Evolutionary conservation across 2,329 filamentous ascomycete genomes (phyloP).

Genomic region (Aspergillus terreus): DNA sequence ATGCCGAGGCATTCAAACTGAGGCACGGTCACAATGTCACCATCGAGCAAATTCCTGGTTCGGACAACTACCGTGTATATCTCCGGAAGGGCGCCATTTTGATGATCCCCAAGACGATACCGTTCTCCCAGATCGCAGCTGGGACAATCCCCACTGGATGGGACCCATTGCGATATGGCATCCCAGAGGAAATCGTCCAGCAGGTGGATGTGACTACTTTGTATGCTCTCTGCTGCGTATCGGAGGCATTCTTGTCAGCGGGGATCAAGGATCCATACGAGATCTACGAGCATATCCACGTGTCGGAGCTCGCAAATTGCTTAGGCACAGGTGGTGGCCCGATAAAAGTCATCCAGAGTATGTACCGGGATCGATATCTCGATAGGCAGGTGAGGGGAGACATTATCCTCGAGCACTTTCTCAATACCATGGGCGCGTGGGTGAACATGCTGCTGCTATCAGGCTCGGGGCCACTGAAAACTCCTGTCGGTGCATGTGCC

Average conservation of each 20-base stretch:
- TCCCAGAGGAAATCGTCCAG: constrained; percentile 86
- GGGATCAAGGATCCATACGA: constrained; percentile 98
- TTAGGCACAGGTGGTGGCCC: constrained; percentile 96
- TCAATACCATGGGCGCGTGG: constrained; percentile 99
- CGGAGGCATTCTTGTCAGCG: constrained; percentile 72
- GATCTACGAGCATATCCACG: constrained; percentile 97
- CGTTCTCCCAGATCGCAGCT: constrained; percentile 15
- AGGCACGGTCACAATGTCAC: constrained; percentile 32
- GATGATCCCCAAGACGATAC: constrained; percentile 46
- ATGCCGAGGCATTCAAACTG: constrained; percentile 16
- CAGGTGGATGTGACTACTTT: constrained; percentile 16
- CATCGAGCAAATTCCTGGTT: constrained; percentile 65
- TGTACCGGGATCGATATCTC: constrained; percentile 94
- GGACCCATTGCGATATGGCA: constrained; percentile 89
- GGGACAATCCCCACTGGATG: constrained; percentile 69
- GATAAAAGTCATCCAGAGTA: constrained; percentile 78
- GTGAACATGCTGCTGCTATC: constrained; percentile 97
- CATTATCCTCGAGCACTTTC: constrained; percentile 96
- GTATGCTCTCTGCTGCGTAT: constrained; percentile 19
- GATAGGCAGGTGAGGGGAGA: constrained; percentile 58
- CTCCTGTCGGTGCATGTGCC: constrained; percentile 91
- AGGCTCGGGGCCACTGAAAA: constrained; percentile 94
- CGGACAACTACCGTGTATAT: constrained; percentile 82
- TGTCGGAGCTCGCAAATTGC: constrained; percentile 94
- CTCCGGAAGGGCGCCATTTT: constrained; percentile 71